Base-by-base conservation (phyloP, 768 basidiomycete species). In the Trichaptum fuscoviolaceum region DNA sequence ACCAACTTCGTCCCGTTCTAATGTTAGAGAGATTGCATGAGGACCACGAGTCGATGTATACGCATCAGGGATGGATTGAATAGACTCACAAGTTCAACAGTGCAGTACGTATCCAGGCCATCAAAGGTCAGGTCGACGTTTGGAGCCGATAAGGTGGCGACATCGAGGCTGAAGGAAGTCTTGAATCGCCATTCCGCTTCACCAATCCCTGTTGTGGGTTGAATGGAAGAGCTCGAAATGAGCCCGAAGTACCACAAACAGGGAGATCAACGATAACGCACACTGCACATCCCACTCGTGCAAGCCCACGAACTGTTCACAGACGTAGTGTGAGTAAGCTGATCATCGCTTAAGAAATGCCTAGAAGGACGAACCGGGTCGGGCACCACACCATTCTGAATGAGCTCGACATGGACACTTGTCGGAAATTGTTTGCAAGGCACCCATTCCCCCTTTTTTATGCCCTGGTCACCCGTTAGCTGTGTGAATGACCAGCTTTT, bases 281-380 rank as follows among this genome's bases (percentile, higher is more conserved):
- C 94, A 96, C 79, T 96, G 95, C 17, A 94, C 89, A 71, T 95
- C 90, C 88, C 90, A 93, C 75, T 96, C 95, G 68, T 90, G 83
- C 67, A 94, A 78, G 12, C 89, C 92, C 58, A 91, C 70, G 69
- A 90, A 90, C 91, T 93, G 63, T 5, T 42, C 12, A 42, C n/a
- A 69, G 36, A 26, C 69, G 18, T 63, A 62, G 57, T 27, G 63
- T 71, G 58, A 73, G 67, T 63, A 20, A 58, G 27, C 10, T 23
- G 10, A 26, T 34, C 20, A 57, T 7, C 36, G 27, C n/a, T 15
- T 25, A 62, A 35, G 18, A 7, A 25, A 17, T n/a, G 30, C 2
- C 30, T 35, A 26, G 25, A 17, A 57, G 15, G n/a, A 78, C 87
- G 68, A 72, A 92, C 91, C 63, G 93, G 94, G 76, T 97, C 91